phyloP scores from a whole-genome alignment of 805 yeast species.

The Yarrowia yakushimensis region DNA sequence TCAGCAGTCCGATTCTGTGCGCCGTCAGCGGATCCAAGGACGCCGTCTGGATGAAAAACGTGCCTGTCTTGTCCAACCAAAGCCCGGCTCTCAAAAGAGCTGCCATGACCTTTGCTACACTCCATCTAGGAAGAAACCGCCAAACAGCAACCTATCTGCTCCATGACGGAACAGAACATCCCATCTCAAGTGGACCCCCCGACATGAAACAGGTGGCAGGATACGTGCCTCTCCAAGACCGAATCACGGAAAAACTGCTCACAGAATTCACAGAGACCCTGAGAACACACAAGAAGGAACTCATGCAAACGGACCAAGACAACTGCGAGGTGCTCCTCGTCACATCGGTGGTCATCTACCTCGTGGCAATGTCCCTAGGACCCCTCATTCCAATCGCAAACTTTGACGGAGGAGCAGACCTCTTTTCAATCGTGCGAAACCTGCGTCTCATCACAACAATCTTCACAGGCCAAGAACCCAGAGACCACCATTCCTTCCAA shows the following conservation, averaged over 20 bases:
- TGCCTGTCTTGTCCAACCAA: not conserved
- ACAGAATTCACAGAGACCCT: not conserved
- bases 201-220: not conserved
- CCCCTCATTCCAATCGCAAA: not conserved
- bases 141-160: not conserved
- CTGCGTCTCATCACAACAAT: not conserved
- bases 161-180: not conserved
- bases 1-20: not conserved
- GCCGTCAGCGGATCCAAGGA: not conserved
- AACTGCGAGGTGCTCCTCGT: not conserved
- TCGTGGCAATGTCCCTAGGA: conserved; percentile 2
- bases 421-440: not conserved
- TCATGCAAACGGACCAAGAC: not conserved
- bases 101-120: not conserved
- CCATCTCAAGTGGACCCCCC: not conserved
- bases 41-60: not conserved
- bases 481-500: not conserved
- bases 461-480: not conserved
- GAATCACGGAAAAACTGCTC: not conserved
- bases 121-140: not conserved
- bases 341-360: not conserved
- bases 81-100: not conserved
- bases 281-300: not conserved
- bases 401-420: conserved; percentile 6
- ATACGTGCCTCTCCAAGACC: conserved; percentile 7